Conservation (phyloP, 441 rosid genomes). For the Aleurites moluccanus region DNA sequence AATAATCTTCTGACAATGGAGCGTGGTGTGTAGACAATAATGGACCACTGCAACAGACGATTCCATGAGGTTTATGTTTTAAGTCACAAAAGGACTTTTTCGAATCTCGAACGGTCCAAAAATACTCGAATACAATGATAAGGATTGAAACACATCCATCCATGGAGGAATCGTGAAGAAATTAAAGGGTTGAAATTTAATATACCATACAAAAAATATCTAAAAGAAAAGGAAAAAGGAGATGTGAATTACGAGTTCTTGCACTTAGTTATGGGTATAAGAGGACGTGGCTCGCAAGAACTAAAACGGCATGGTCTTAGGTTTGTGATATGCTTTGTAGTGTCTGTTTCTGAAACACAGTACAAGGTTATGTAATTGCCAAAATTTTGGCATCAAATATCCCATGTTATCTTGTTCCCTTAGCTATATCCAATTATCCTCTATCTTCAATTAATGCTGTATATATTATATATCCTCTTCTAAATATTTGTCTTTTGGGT, state of each 20-base stretch:
- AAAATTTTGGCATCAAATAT: not conserved
- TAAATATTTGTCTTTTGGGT: not conserved
- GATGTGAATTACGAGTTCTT: not conserved
- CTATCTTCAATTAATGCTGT: not conserved
- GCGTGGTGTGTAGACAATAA: constrained; percentile 2
- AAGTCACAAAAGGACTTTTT: not conserved
- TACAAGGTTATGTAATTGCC: not conserved
- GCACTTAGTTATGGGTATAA: not conserved
- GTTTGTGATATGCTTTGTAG: not conserved
- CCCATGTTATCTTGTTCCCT: constrained; percentile 7
- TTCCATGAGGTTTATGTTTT: too few species aligned
- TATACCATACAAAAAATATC: not conserved
- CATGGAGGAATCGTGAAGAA: too few species aligned
- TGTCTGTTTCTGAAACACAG: too few species aligned
- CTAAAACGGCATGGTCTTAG: not conserved
- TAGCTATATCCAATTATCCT: too few species aligned
- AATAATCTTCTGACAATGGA: constrained; percentile 2
- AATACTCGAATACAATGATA: too few species aligned
- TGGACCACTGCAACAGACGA: not conserved
- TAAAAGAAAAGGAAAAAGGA: not conserved
- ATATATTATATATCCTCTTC: not conserved
- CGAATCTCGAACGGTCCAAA: too few species aligned
- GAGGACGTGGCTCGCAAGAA: not conserved
- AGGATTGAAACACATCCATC: too few species aligned
- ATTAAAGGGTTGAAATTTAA: too few species aligned